Evolutionary conservation across 805 yeast species (phyloP), one percentile per base, ranked within the genome.

Genomic region (Candida sakaeoensis): DNA sequence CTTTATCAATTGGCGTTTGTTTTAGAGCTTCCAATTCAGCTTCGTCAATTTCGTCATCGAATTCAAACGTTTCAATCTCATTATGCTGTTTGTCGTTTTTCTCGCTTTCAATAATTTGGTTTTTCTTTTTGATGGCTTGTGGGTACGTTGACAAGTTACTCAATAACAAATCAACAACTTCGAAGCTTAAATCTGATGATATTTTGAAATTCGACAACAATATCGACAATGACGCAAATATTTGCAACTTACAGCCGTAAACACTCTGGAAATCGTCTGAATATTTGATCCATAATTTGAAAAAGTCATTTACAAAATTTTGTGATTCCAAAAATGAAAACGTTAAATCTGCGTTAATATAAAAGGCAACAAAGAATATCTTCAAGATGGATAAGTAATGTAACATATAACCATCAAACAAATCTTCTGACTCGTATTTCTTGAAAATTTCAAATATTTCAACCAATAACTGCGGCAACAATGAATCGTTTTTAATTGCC

Each of bases 11-110:
- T 3, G 95, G 82, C 1, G 91, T 83, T 48, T 81, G 83, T 18
- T 85, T 76, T 55, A 85, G 68, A 8, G 96, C 96, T 54, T 90
- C 97, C 33, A 81, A 80, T 33, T 85, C 71, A 7, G 85, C 93
- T 36, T 84, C 93, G 37, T 79, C 80, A 8, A 78, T 79, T 48
- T 77, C 83, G 26, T 60, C 68, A 8, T 49, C 60, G 26, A 51
- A 57, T 28, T 48, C 58, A 15, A 55, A 59, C n/a, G 49, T 59
- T 25, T 52, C 64, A 18, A 54, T 60, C n/a, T 62, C 63, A 21
- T 9, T 9, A 12, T 57, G 69, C 2, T 50, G 63, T 31, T 51
- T 60, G 4, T 51, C 54, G 25, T 55, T 63, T 16, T 48, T 61
- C 33, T 68, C 76, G 40, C 55, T 63, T 36, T 67, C 65, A 39